These are phyloP conservation scores for Glycyrrhiza uralensis DNA, from an alignment of 306 rosid genomes.

Conservation along the genomic window DNA sequence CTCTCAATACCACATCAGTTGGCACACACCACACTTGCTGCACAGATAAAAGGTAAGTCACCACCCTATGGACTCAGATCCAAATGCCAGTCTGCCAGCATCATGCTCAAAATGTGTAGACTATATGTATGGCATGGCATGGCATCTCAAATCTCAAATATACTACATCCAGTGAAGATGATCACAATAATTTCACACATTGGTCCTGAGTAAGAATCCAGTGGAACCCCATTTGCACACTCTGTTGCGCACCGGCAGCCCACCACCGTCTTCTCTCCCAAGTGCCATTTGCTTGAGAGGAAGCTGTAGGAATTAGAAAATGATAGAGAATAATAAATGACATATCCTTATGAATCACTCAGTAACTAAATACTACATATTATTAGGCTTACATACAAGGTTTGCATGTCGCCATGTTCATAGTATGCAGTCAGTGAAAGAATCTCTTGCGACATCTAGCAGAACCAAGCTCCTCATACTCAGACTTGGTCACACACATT, in stretches of 20 bases:
- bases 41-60: background rate
- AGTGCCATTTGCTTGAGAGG: conserved; percentile 2
- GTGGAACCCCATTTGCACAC: background rate
- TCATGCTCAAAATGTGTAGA: background rate
- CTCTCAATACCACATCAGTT: background rate
- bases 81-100: background rate
- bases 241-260: background rate
- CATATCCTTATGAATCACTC: background rate
- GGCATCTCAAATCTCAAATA: background rate
- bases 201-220: background rate
- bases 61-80: conserved; percentile 6
- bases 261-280: background rate
- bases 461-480: conserved; percentile 96
- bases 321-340: background rate
- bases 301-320: conserved; percentile 8
- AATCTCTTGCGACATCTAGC: conserved; percentile 92
- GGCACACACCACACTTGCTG: background rate
- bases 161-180: background rate
- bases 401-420: background rate
- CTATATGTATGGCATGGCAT: background rate
- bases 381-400: conserved; percentile 2
- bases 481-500: conserved; percentile 93
- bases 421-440: conserved; percentile 48
- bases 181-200: background rate
- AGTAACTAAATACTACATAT: conserved; percentile 1